Conservation (phyloP, 2,329 filamentous ascomycete genomes). For the Aureobasidium sp. region DNA sequence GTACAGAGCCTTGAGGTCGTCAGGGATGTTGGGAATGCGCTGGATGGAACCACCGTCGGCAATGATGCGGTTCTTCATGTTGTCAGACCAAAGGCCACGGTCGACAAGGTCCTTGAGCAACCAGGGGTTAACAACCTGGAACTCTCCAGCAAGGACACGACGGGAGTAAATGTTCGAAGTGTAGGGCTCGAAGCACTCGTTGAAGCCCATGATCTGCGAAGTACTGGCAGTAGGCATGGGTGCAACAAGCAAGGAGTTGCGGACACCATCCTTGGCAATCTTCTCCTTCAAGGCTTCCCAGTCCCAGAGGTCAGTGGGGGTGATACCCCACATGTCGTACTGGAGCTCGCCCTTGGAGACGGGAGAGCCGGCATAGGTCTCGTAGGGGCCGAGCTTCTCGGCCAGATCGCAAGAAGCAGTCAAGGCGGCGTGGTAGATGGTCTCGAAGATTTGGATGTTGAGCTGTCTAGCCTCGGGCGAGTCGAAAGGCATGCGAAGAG, state of each 20-base stretch:
- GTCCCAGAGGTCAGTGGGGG: constrained; percentile 90
- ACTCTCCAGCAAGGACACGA: constrained; percentile 93
- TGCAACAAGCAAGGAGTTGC: constrained; percentile 89
- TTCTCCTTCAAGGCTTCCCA: constrained; percentile 83
- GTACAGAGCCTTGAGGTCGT: constrained; percentile 93
- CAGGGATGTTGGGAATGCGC: constrained; percentile 92
- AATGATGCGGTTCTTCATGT: constrained; percentile 99
- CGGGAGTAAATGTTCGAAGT: constrained; percentile 99
- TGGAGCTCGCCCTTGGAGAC: constrained; percentile 93
- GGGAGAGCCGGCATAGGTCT: constrained; percentile 85
- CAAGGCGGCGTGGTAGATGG: constrained; percentile 92
- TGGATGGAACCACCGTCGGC: constrained; percentile 92
- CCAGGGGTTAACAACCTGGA: constrained; percentile 99
- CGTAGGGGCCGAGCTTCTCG: constrained; percentile 73
- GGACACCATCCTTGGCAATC: constrained; percentile 86
- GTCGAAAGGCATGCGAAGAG: constrained; percentile 92
- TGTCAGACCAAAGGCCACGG: constrained; percentile 95
- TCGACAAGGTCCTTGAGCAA: constrained; percentile 96
- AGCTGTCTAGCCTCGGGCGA: constrained; percentile 87
- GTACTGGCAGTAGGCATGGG: constrained; percentile 98
- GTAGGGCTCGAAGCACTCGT: constrained; percentile 99
- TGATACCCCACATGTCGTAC: constrained; percentile 98
- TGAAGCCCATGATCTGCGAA: constrained; percentile 96
- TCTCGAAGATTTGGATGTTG: constrained; percentile 99
- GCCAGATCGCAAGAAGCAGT: constrained; percentile 84